These are phyloP conservation scores for Coemansia sp. DNA, from an alignment of 192 early-diverging fungal genomes.

Conservation along the genomic window DNA sequence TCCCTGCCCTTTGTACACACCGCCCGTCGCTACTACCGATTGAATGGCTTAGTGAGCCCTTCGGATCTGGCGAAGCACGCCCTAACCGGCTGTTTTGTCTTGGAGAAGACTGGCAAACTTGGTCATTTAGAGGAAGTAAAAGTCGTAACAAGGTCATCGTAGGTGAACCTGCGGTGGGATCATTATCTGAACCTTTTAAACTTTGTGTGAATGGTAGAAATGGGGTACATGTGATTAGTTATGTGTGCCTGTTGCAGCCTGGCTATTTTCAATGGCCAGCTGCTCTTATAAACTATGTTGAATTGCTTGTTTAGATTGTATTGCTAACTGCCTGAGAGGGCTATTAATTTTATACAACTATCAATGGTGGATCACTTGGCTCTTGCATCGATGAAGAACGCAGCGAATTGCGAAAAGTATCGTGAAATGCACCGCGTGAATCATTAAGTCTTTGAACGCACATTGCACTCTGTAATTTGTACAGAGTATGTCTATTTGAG, in stretches of 20 bases:
- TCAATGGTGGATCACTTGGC: conserved; percentile 67
- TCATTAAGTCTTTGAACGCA: conserved; percentile 72
- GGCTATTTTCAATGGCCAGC: neutral
- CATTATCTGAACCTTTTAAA: conserved; percentile 42
- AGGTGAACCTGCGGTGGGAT: conserved; percentile 73
- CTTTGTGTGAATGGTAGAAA: neutral
- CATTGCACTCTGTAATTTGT: conserved; percentile 52
- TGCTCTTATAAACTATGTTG: conserved; percentile 2
- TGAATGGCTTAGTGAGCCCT: conserved; percentile 80
- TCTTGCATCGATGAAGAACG: conserved; percentile 74
- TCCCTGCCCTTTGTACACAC: conserved; percentile 81
- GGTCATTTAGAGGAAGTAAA: conserved; percentile 88
- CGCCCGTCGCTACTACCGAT: conserved; percentile 78
- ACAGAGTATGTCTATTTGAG: conserved; percentile 60
- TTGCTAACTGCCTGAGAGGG: no score
- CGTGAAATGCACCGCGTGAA: conserved; percentile 69
- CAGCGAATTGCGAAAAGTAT: conserved; percentile 72
- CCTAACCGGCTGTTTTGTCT: conserved; percentile 25
- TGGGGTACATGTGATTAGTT: neutral
- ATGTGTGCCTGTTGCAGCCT: neutral
- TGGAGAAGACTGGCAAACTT: conserved; percentile 75
- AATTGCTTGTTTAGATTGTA: neutral
- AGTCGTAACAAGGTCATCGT: conserved; percentile 80
- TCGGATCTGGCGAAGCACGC: conserved; percentile 57
- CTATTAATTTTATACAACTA: conserved; percentile 52